Evolutionary conservation across 2,329 filamentous ascomycete genomes (phyloP), one percentile per base, ranked within the genome.

Genomic region (Tothia fuscella): DNA sequence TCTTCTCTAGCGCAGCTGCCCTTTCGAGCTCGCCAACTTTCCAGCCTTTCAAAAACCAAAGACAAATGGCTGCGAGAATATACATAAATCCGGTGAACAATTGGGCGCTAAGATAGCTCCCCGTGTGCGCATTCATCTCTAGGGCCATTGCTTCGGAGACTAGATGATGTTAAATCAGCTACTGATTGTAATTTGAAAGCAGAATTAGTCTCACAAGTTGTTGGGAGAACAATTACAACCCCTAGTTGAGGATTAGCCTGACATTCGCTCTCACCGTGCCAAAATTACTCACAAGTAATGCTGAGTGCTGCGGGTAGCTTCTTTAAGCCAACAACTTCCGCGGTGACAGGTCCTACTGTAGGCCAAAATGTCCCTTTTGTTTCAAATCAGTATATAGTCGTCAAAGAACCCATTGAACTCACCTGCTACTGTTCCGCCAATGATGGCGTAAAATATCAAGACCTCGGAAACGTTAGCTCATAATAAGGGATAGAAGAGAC

Each of bases 261-360:
- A n/a, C n/a, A n/a, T n/a, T n/a, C 39, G n/a, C n/a, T n/a, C n/a
- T n/a, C n/a, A n/a, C n/a, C n/a, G n/a, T n/a, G n/a, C n/a, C n/a
- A n/a, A n/a, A n/a, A n/a, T n/a, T n/a, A n/a, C n/a, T n/a, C n/a
- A n/a, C 83, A 89, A 16, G 77, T 71, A 14, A 89, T 67, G 41
- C 76, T 82, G 29, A 89, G 59, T 50, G 74, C 76, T 10, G 79
- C 75, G 1, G 83, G 80, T 2, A 88, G 66, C 31, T 81, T 62
- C 44, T 71, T 70, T 4, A 89, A 57, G 0, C 82, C 82, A 22
- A 88, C 74, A 1, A 89, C 74, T 57, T 89, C 83, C 3, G 80
- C 80, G 4, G 73, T 73, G 5, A 88, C 75, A 0, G 83, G 82
- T 0, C 66, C 78, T 21, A 81, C 71, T 1, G 78, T 78, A 6